phyloP scores from a whole-genome alignment of 805 yeast genomes.

The Metschnikowia baotianmanensis region DNA sequence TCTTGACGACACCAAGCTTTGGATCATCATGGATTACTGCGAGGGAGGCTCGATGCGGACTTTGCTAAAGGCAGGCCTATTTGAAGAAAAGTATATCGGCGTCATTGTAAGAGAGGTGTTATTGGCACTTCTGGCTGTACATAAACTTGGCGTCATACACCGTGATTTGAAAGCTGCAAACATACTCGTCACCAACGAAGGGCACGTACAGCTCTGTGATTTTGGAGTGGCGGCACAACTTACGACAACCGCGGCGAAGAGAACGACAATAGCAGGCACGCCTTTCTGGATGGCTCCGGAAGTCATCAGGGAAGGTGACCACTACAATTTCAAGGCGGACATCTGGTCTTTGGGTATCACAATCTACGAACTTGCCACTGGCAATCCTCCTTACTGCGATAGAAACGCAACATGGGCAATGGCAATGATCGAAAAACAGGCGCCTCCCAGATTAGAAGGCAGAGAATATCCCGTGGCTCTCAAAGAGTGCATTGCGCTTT shows the following conservation, averaged over 20 bases:
- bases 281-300: constrained; percentile 99
- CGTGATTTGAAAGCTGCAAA: constrained; percentile 97
- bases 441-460: constrained; percentile 95
- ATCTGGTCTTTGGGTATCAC: constrained; percentile 98
- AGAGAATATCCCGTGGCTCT: constrained; percentile 69
- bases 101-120: constrained; percentile 83
- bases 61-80: constrained; percentile 76
- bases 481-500: constrained; percentile 86
- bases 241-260: constrained; percentile 66
- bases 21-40: constrained; percentile 98
- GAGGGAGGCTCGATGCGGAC: constrained; percentile 95
- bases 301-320: constrained; percentile 87
- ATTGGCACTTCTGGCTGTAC: constrained; percentile 76
- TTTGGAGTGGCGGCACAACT: constrained; percentile 98
- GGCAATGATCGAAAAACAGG: constrained; percentile 87
- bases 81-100: constrained; percentile 81
- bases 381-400: constrained; percentile 96
- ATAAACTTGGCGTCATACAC: constrained; percentile 87
- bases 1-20: constrained; percentile 81
- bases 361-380: constrained; percentile 90
- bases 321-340: constrained; percentile 89
- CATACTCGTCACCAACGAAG: constrained; percentile 83
- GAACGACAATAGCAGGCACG: constrained; percentile 95
- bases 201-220: constrained; percentile 89
- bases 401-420: constrained; percentile 93